phyloP scores from a whole-genome alignment of 2,329 filamentous ascomycete species.

The Zymoseptoria ardabiliae region DNA sequence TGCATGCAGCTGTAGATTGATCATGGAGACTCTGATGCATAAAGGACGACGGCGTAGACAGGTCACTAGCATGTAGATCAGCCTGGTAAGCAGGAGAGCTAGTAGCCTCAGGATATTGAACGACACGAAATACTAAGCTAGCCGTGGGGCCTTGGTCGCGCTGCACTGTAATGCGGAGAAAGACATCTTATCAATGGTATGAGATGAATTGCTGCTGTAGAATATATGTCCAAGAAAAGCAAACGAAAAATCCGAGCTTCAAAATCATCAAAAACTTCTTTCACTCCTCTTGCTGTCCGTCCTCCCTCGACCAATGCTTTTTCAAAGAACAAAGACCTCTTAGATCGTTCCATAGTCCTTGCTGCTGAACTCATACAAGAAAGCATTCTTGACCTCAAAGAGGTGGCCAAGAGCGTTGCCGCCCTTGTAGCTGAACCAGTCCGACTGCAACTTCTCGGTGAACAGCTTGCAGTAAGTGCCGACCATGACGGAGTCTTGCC shows the following conservation, averaged over 20 bases:
- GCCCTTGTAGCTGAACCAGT: conserved; percentile 3
- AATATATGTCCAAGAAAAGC: not conserved
- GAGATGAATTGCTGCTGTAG: not conserved
- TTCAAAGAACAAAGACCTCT: not conserved
- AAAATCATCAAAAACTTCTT: not conserved
- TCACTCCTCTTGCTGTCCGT: not conserved
- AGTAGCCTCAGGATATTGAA: no score
- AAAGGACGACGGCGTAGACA: no score
- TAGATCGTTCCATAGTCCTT: conserved; percentile 6
- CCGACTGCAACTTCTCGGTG: not conserved
- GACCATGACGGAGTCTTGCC: conserved; percentile 21
- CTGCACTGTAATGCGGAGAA: no score
- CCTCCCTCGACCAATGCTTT: not conserved
- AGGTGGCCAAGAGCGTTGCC: not conserved
- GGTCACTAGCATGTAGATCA: no score
- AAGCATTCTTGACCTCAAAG: conserved; percentile 7
- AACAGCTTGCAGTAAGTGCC: conserved; percentile 29
- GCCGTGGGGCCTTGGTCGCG: no score
- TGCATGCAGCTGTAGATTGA: no score
- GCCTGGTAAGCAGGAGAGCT: no score
- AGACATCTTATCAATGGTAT: no score
- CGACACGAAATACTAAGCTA: no score
- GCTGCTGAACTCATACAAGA: conserved; percentile 1
- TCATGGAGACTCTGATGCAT: no score
- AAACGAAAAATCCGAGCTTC: not conserved